Conservation (phyloP, 1,284 basidiomycete species). For the Microbotryomycetes sp. region DNA sequence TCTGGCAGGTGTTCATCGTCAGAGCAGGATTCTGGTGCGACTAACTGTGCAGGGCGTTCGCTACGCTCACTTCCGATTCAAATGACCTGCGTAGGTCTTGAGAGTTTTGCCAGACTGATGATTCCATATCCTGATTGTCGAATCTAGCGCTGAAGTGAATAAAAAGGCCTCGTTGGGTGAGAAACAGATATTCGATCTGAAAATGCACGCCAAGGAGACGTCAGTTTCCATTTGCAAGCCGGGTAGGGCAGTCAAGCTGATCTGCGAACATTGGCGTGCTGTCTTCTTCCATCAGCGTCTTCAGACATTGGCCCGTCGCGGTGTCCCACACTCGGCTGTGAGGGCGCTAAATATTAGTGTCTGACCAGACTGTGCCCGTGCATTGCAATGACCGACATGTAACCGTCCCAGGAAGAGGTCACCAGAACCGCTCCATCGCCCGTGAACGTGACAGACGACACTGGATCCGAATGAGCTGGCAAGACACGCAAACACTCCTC, state of each 20-base stretch:
- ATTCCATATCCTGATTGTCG: conserved; percentile 88
- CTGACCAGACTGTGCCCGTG: not conserved
- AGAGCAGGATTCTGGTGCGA: not conserved
- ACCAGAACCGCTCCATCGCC: conserved; percentile 89
- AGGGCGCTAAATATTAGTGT: not conserved
- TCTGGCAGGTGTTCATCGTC: not conserved
- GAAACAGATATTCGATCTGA: conserved; percentile 77
- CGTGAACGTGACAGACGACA: conserved; percentile 88
- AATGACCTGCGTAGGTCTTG: conserved; percentile 83
- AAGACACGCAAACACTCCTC: conserved; percentile 60
- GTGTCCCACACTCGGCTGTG: conserved; percentile 91
- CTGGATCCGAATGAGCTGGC: conserved; percentile 94
- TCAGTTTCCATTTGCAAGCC: not conserved
- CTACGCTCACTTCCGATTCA: conserved; percentile 68
- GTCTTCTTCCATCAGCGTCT: conserved; percentile 91
- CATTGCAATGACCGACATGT: conserved; percentile 62
- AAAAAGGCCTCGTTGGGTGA: conserved; percentile 87
- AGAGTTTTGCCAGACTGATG: conserved; percentile 84
- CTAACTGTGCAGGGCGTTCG: no score
- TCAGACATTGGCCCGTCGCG: conserved; percentile 91
- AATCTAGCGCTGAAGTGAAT: conserved; percentile 83
- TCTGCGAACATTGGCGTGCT: conserved; percentile 75
- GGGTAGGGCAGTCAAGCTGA: conserved; percentile 32
- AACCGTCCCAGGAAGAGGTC: conserved; percentile 88
- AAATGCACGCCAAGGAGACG: no score